Conservation (phyloP, 192 early-diverging fungal genomes). For the Funneliformis mosseae region DNA sequence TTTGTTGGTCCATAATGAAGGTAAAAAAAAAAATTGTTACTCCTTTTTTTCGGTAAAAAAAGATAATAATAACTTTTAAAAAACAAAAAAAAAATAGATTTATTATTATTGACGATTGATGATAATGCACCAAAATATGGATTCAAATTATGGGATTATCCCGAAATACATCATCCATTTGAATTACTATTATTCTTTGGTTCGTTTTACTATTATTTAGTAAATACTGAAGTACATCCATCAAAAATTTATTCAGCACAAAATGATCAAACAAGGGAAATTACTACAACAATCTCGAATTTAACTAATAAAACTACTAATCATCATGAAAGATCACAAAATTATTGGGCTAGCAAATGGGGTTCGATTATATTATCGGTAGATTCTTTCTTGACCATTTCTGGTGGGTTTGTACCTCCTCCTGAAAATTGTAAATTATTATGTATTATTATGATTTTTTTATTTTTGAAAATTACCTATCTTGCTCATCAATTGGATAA, state of each 20-base stretch:
- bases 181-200: neutral
- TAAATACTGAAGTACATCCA: neutral
- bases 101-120: conserved; percentile 6
- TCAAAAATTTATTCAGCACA: neutral
- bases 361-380: neutral
- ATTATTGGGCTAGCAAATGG: neutral
- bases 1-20: conserved; percentile 13
- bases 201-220: neutral
- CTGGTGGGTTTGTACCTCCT: neutral
- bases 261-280: neutral
- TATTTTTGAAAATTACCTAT: neutral
- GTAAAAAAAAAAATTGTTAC: neutral
- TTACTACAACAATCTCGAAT: no score
- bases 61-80: no score
- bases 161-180: neutral
- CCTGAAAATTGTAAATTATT: neutral
- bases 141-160: conserved; percentile 5
- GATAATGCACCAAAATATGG: neutral
- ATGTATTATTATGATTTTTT: neutral
- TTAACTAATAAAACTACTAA: no score
- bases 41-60: neutral
- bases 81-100: neutral
- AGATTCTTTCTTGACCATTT: neutral
- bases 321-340: neutral
- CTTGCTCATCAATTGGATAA: neutral